These are phyloP conservation scores for Oryza australiensis DNA, from an alignment of 176 grass and related monocot species.

Conservation along the genomic window DNA sequence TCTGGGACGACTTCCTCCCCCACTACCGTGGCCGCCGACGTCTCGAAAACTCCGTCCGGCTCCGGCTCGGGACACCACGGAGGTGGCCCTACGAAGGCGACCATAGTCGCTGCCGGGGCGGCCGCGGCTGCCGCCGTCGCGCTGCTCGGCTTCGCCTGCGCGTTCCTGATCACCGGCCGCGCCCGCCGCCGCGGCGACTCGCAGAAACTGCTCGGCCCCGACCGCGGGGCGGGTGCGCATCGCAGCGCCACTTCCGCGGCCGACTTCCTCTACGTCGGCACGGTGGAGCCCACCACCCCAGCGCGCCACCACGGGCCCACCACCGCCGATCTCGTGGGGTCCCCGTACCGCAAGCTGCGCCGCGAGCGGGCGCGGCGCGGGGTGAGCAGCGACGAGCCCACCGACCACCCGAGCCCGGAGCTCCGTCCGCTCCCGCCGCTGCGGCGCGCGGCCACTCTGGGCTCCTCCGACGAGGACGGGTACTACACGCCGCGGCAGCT, in stretches of 20 bases:
- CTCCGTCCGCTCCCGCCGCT: conserved; percentile 77
- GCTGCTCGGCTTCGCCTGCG: conserved; percentile 38
- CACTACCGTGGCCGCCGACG: conserved; percentile 52
- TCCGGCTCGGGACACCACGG: neutral
- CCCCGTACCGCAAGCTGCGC: conserved; percentile 81
- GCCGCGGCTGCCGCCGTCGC: conserved; percentile 45
- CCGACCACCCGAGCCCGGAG: conserved; percentile 86
- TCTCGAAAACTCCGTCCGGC: conserved; percentile 28
- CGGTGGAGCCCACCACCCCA: conserved; percentile 60
- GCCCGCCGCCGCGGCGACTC: conserved; percentile 48
- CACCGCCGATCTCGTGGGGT: conserved; percentile 56
- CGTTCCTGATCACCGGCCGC: conserved; percentile 40
- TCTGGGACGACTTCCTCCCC: conserved; percentile 9
- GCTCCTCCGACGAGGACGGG: conserved; percentile 80
- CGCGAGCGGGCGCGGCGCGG: conserved; percentile 57
- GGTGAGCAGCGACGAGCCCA: conserved; percentile 42
- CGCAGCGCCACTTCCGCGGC: conserved; percentile 26
- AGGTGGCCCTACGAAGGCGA: conserved; percentile 44
- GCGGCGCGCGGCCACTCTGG: conserved; percentile 37
- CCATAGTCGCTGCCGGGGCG: conserved; percentile 45
- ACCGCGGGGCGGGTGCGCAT: conserved; percentile 28
- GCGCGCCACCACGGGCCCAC: conserved; percentile 42
- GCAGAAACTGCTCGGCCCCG: conserved; percentile 65
- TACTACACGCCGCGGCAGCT: conserved; percentile 77
- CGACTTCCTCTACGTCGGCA: conserved; percentile 83